Base-by-base conservation (phyloP, 495 filamentous ascomycete species). In the Neurospora pannonica region DNA sequence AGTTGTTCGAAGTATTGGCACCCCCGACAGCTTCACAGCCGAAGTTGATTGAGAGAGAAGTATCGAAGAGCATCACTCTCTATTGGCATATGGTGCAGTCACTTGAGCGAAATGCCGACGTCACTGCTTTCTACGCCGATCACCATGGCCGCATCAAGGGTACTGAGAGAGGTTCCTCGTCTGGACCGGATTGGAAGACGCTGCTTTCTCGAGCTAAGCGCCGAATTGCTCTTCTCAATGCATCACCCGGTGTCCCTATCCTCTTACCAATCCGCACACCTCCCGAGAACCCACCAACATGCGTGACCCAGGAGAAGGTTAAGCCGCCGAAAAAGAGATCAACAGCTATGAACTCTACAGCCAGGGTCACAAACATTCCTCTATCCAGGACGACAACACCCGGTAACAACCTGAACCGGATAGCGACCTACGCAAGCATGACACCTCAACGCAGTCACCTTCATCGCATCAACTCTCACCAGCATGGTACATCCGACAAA, bases 101-200 rank as follows among this genome's bases (percentile, higher is more conserved):
- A 21, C 76, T 85, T 4, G 83, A 85, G 71, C 74, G 77, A 38
- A 85, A 83, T 42, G 73, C 77, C n/a, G 74, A 73, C 38, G 19
- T 74, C 17, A 67, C 71, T 3, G n/a, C 62, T 15, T 75, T 72
- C 46, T 42, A 71, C 5, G 70, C 37, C 4, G 19, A 43, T 6
- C 54, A 31, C 54, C 28, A 62, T 31, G 28, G 54, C 11, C 54
- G 24, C 15, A 34, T 34, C 54, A 62, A 62, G 54, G 54, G 54
- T 3, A 19, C 28, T 6, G 54, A 62, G 28, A 34, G 54, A 62
- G 2, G 54, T 34, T 72, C 60, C 6, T 10, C 74, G 11, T 31
- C 42, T 11, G 71, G 69, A 5, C 5, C 75, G 21, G 71, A 76
- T 24, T 84, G 82, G 83, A 42, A 74, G 46, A 60, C 46, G 0